These are phyloP conservation scores for Globisporangium okanoganense DNA, from an alignment of 352 stramenopile species.

Conservation along the genomic window DNA sequence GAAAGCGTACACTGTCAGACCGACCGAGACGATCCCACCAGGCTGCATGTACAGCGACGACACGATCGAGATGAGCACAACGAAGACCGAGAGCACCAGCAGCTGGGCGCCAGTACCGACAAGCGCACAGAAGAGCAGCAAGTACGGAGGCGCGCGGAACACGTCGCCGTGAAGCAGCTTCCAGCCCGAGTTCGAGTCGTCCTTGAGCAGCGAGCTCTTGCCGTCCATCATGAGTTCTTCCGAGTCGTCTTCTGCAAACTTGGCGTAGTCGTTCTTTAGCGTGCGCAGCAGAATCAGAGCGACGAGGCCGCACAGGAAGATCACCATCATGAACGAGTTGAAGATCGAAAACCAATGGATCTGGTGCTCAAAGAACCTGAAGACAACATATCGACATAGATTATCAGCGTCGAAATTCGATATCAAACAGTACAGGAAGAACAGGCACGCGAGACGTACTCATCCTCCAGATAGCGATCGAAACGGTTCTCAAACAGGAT, in stretches of 20 bases:
- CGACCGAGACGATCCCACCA: conserved; percentile 93
- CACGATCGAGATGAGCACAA: conserved; percentile 96
- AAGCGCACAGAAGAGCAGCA: conserved; percentile 95
- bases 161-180: conserved; percentile 96
- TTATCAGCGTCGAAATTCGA: not conserved
- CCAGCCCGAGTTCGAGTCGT: conserved; percentile 90
- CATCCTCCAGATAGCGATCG: conserved; percentile 97
- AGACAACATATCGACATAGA: not conserved
- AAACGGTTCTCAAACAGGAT: conserved; percentile 96
- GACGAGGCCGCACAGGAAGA: conserved; percentile 94
- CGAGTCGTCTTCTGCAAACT: conserved; percentile 85
- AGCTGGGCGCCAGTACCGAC: conserved; percentile 96
- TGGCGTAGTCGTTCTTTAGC: conserved; percentile 93
- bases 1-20: conserved; percentile 93
- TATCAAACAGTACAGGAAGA: not conserved
- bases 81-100: conserved; percentile 88
- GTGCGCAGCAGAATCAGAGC: conserved; percentile 93
- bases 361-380: conserved; percentile 98
- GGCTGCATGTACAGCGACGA: conserved; percentile 96
- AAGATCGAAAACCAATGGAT: conserved; percentile 99
- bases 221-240: conserved; percentile 84
- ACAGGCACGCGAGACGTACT: conserved; percentile 31
- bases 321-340: conserved; percentile 98
- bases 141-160: conserved; percentile 90
- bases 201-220: conserved; percentile 75